Evolutionary conservation across 1,139 yeast species (phyloP), one percentile per base, ranked within the genome.

Genomic region (Magnusiomyces fungicola): DNA sequence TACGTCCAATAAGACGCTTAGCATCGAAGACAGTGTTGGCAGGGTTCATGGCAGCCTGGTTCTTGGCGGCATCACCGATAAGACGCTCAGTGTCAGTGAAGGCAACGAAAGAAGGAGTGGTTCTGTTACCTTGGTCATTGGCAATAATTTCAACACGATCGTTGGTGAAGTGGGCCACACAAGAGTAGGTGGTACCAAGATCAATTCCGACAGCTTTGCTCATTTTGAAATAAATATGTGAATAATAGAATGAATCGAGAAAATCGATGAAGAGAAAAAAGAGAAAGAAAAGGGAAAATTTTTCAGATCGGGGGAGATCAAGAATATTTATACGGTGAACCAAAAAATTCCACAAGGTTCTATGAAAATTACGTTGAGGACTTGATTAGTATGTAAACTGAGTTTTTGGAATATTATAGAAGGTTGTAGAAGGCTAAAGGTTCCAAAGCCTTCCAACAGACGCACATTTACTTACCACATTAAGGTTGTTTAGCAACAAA

Each of bases 41-140:
- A 71, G 96, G 96, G 86, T 88, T 88, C 79, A 87, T 80, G 73
- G 96, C 96, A 68, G 96, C 96, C 78, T 88, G 96, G 74, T 88
- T 88, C 86, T 88, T 87, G 69, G 96, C 96, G 69, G 96, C 95
- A 76, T 88, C 96, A 80, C 97, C 97, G 69, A 89, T 87, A 71
- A 89, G 81, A 80, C 97, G 87, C 80, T 88, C 96, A 70, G 85
- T 86, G 71, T 84, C 82, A 63, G 92, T 87, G 87, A 88, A 88
- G 65, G 96, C 96, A 71, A 88, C 96, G 78, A 86, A 88, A 60
- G 96, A 88, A 68, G 96, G 96, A 65, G 96, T 88, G 70, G 88
- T 90, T 78, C 96, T 83, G 87, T 88, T 87, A 82, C 96, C 96
- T 79, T 88, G 96, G 74, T 87, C 96, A 77, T 86, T 86, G 73